phyloP scores from a whole-genome alignment of 1,284 basidiomycete genomes.

The Heliocybe sulcata region DNA sequence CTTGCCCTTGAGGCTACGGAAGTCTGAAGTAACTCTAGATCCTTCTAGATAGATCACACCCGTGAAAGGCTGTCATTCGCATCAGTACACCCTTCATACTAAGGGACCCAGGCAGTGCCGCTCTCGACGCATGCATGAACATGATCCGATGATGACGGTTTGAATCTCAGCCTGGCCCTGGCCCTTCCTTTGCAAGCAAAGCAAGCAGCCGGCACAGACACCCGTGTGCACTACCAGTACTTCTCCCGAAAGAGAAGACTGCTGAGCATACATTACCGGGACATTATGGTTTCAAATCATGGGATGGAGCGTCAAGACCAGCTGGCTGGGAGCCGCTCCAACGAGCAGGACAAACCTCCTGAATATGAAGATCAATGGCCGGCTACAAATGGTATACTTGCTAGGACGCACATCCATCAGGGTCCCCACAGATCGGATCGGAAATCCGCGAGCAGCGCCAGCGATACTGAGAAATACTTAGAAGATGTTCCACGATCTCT shows the following conservation, averaged over 20 bases:
- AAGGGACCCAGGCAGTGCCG: not conserved
- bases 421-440: not conserved
- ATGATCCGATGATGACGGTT: constrained; percentile 1
- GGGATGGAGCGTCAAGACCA: not conserved
- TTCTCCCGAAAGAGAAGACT: too few relatives aligned
- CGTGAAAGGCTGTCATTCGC: not conserved
- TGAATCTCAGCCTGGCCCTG: not conserved
- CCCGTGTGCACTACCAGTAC: not conserved
- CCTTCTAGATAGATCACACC: not conserved
- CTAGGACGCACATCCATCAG: not conserved
- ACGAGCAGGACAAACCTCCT: not conserved
- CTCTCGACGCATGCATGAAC: constrained; percentile 1
- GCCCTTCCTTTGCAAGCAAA: not conserved
- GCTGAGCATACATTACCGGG: not conserved
- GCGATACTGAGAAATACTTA: not conserved
- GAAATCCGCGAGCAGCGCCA: not conserved
- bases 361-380: not conserved
- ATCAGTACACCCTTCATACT: not conserved
- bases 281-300: not conserved
- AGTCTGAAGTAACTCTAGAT: not conserved
- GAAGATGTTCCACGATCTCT: not conserved
- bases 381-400: not conserved
- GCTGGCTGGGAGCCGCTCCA: not conserved
- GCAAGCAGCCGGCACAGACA: not conserved
- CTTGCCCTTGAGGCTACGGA: not conserved